phyloP scores from a whole-genome alignment of 345 rosid genomes.

The Hibiscus mutabilis region DNA sequence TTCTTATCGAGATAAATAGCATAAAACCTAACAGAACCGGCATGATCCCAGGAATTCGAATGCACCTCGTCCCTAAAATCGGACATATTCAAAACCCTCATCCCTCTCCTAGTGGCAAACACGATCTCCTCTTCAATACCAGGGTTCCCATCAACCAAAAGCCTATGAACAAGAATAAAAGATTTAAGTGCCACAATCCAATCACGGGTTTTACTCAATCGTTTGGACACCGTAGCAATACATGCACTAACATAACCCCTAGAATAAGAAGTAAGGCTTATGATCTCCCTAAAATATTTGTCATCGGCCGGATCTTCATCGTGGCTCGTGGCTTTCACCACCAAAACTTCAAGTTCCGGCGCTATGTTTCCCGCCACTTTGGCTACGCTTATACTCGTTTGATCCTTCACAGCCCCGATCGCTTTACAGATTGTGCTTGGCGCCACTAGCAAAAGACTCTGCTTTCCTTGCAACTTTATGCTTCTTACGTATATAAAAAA shows the following conservation, averaged over 20 bases:
- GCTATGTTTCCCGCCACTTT: constrained; percentile 86
- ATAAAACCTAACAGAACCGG: constrained; percentile 69
- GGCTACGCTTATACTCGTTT: constrained; percentile 87
- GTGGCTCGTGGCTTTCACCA: constrained; percentile 92
- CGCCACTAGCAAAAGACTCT: constrained; percentile 38
- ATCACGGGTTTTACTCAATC: constrained; percentile 76
- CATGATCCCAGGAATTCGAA: constrained; percentile 91
- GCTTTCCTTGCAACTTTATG: not conserved
- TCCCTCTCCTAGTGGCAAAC: not conserved
- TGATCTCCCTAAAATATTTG: constrained; percentile 66
- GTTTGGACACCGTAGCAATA: constrained; percentile 58
- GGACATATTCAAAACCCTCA: not conserved
- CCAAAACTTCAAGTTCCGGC: constrained; percentile 88
- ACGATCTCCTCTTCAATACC: constrained; percentile 40
- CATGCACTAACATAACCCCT: constrained; percentile 68
- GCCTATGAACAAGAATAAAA: constrained; percentile 61
- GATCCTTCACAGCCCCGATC: constrained; percentile 93
- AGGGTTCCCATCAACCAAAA: constrained; percentile 63
- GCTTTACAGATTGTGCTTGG: constrained; percentile 87
- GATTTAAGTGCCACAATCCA: constrained; percentile 92
- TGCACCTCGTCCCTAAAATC: constrained; percentile 34
- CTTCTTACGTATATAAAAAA: no score
- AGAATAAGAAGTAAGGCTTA: constrained; percentile 50
- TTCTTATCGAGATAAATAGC: constrained; percentile 74
- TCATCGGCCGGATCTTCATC: constrained; percentile 86